A percentile compares a stretch with the other conserved stretches of the same genome.
These are phyloP conservation scores for Pterula multifida DNA, from an alignment of 1,284 basidiomycete species.

Conservation along the genomic window DNA sequence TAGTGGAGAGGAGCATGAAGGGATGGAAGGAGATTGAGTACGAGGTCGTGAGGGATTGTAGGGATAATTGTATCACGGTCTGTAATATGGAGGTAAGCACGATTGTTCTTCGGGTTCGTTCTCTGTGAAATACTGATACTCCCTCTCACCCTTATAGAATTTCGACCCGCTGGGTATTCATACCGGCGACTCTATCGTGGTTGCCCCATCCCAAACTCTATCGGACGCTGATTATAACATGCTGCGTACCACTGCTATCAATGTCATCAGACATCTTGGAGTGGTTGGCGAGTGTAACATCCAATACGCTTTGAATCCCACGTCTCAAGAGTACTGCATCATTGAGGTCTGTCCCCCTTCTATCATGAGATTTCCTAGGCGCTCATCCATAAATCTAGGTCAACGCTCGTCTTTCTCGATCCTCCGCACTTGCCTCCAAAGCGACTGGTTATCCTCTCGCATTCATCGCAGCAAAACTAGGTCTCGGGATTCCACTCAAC, in stretches of 20 bases:
- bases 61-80: conserved; percentile 96
- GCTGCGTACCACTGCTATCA: conserved; percentile 96
- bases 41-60: conserved; percentile 96
- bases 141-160: conserved; percentile 56
- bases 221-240: conserved; percentile 99
- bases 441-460: conserved; percentile 97
- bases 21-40: conserved; percentile 99
- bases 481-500: conserved; percentile 92
- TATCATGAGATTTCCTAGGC: conserved; percentile 3
- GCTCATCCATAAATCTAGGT: conserved; percentile 38
- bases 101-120: conserved; percentile 1
- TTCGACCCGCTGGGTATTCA: conserved; percentile 98
- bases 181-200: conserved; percentile 98
- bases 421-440: conserved; percentile 95
- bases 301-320: conserved; percentile 95
- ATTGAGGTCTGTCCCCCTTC: conserved; percentile 59
- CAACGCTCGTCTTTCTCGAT: conserved; percentile 97
- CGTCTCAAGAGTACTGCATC: conserved; percentile 94
- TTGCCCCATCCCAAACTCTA: conserved; percentile 95
- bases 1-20: conserved; percentile 99
- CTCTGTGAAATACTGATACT: conserved; percentile 6
- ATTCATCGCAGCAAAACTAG: conserved; percentile 97
- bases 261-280: conserved; percentile 94
- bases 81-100: conserved; percentile 99
- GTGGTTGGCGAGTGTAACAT: conserved; percentile 99